phyloP scores from a whole-genome alignment of 1,284 basidiomycete species.

The Moesziomyces aphidis region DNA sequence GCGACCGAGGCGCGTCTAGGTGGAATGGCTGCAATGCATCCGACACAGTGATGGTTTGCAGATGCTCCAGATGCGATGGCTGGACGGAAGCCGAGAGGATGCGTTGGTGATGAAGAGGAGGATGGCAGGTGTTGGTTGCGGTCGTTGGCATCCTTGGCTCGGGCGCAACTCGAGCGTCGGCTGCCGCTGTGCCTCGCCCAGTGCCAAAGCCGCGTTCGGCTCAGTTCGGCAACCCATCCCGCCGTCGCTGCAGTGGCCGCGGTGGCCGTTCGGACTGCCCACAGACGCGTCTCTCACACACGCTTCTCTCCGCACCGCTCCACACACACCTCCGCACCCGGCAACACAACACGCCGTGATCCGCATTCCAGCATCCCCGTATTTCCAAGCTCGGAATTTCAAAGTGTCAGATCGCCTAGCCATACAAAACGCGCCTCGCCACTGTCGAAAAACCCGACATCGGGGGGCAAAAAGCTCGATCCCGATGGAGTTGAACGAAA shows the following conservation, averaged over 20 bases:
- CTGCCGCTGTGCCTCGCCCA: not conserved
- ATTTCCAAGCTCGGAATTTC: no score
- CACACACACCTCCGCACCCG: not conserved
- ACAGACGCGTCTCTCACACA: not conserved
- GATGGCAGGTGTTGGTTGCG: conserved; percentile 8
- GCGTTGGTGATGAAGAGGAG: not conserved
- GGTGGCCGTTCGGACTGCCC: no score
- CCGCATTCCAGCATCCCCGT: no score
- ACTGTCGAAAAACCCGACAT: no score
- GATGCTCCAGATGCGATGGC: no score
- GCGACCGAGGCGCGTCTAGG: not conserved
- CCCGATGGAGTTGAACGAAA: not conserved
- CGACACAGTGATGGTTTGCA: not conserved
- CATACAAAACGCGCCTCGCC: not conserved
- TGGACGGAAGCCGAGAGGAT: no score
- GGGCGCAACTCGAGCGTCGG: conserved; percentile 21
- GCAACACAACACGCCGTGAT: not conserved
- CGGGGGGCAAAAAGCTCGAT: not conserved
- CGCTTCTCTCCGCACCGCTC: not conserved
- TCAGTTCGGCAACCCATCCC: conserved; percentile 16
- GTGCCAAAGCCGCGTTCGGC: conserved; percentile 6
- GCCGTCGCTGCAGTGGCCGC: not conserved
- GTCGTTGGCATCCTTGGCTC: conserved; percentile 12
- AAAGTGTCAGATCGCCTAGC: no score
- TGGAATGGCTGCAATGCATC: not conserved